phyloP scores from a whole-genome alignment of 768 basidiomycete genomes.

The Suillus variegatus region DNA sequence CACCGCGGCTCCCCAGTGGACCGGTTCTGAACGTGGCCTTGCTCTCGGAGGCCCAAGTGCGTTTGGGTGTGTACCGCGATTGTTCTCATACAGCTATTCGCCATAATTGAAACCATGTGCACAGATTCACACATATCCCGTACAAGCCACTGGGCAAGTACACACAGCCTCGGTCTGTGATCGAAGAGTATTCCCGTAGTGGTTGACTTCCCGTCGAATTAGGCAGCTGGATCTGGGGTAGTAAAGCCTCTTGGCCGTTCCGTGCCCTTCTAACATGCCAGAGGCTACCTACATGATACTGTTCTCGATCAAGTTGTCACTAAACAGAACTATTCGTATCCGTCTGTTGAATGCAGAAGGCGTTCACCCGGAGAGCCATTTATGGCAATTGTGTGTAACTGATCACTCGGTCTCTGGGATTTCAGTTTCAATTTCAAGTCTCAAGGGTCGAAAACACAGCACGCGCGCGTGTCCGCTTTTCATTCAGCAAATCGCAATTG shows the following conservation, averaged over 20 bases:
- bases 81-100: neutral
- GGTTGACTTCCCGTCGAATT: conserved; percentile 2
- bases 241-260: neutral
- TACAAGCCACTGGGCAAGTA: conserved; percentile 44
- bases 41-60: conserved; percentile 52
- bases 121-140: conserved; percentile 31
- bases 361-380: neutral
- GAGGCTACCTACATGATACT: neutral
- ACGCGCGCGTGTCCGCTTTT: neutral
- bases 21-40: conserved; percentile 48
- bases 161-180: conserved; percentile 45
- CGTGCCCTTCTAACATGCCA: neutral
- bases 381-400: neutral
- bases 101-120: conserved; percentile 11
- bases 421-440: neutral
- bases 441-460: neutral
- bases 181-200: conserved; percentile 39
- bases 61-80: conserved; percentile 44
- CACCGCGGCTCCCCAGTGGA: conserved; percentile 57
- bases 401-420: neutral
- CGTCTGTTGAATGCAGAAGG: neutral
- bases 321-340: neutral
- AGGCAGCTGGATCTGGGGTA: conserved; percentile 12
- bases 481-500: neutral
- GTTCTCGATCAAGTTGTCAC: neutral